A percentile compares a stretch with the other conserved stretches of the same genome.
Conservation (phyloP, 2,329 filamentous ascomycete species). For the Tricladium varicosporioides region DNA sequence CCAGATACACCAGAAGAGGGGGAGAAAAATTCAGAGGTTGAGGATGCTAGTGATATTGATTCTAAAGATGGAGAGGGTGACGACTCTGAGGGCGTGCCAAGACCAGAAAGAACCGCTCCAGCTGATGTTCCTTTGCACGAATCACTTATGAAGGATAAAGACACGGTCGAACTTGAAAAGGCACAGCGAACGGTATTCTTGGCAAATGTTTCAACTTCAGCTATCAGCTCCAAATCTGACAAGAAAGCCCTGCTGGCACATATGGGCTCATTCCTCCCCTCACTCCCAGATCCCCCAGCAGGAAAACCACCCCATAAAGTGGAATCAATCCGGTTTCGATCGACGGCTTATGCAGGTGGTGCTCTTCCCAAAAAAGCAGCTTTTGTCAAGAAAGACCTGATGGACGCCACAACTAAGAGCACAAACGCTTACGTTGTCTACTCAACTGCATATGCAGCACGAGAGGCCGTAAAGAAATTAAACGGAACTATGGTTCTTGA, state of each 20-base stretch:
- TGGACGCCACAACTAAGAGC: constrained; percentile 87
- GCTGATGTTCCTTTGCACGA: constrained; percentile 49
- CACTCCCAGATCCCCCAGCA: constrained; percentile 43
- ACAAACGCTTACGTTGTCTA: constrained; percentile 96
- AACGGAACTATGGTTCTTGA: constrained; percentile 84
- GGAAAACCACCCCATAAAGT: constrained; percentile 63
- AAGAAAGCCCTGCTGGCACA: constrained; percentile 77
- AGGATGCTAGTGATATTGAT: constrained; percentile 28
- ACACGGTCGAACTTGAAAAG: constrained; percentile 71
- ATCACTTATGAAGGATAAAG: constrained; percentile 52
- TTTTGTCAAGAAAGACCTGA: constrained; percentile 84
- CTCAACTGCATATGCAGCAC: constrained; percentile 69
- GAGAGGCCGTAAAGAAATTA: constrained; percentile 70
- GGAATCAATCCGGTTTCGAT: constrained; percentile 91
- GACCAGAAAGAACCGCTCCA: constrained; percentile 42
- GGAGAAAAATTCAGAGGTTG: constrained; percentile 28
- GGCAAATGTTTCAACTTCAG: constrained; percentile 81
- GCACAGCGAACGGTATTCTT: constrained; percentile 88
- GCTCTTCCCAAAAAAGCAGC: constrained; percentile 90
- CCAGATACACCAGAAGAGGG: constrained; percentile 34
- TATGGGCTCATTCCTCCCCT: constrained; percentile 71
- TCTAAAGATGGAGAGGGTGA: constrained; percentile 26
- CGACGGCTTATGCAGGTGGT: constrained; percentile 76
- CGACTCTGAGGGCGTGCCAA: constrained; percentile 22
- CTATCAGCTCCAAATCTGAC: constrained; percentile 77